Conservation (phyloP, 768 basidiomycete species). For the Suillus brevipes region DNA sequence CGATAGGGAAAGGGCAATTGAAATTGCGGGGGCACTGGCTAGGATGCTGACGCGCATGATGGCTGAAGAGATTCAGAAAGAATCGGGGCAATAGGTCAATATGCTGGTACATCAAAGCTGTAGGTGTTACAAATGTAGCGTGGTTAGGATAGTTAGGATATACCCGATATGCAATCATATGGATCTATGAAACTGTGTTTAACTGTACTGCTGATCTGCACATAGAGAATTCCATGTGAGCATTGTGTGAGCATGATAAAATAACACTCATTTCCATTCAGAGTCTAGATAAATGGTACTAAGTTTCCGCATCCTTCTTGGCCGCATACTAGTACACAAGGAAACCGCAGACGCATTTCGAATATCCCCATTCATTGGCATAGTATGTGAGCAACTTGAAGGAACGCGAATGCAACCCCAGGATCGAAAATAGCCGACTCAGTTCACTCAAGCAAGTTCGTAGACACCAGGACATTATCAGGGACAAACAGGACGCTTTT, state of each 20-base stretch:
- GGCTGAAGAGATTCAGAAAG: slow-evolving; percentile 15
- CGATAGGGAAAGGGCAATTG: slow-evolving; percentile 35
- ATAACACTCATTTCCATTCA: not conserved
- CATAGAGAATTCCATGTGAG: not conserved
- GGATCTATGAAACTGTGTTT: not conserved
- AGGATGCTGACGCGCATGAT: slow-evolving; percentile 42
- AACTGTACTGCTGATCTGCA: not conserved
- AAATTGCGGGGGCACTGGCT: slow-evolving; percentile 40
- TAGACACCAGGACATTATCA: slow-evolving; percentile 66
- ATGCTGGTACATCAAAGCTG: not conserved
- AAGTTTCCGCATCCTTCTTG: too few relatives aligned
- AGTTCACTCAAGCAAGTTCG: slow-evolving; percentile 76
- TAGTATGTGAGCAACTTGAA: slow-evolving; percentile 93
- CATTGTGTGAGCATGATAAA: not conserved
- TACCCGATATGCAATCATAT: not conserved
- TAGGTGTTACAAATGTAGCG: not conserved
- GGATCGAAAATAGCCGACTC: slow-evolving; percentile 88
- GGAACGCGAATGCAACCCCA: slow-evolving; percentile 57
- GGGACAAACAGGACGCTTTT: slow-evolving; percentile 75
- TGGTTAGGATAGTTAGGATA: too few relatives aligned
- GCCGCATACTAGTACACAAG: slow-evolving; percentile 24
- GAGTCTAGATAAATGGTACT: slow-evolving; percentile 26
- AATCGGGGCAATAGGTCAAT: not conserved
- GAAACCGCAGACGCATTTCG: slow-evolving; percentile 68
- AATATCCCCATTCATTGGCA: slow-evolving; percentile 90